Evolutionary conservation across 139 green algal genomes (phyloP).

Genomic region (Mesostigma viride): DNA sequence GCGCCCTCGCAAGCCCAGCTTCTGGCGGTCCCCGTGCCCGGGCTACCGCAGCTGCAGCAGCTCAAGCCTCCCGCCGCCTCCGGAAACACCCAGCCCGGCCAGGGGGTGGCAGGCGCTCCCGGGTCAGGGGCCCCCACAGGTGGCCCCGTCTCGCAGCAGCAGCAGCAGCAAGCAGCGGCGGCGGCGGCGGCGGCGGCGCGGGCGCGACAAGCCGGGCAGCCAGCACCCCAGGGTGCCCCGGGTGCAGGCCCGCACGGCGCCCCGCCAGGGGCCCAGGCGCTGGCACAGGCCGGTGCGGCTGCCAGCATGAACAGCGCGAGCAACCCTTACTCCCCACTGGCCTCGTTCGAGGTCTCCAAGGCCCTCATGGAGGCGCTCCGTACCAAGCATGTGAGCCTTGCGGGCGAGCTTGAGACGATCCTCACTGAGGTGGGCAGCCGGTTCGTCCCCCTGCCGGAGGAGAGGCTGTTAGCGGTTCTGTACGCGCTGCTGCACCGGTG

Average conservation of each 20-base stretch:
- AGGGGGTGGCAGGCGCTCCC: background rate
- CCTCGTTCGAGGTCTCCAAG: too few relatives aligned
- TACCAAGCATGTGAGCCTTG: conserved; percentile 26
- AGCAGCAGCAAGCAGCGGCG: too few relatives aligned
- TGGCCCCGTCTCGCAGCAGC: too few relatives aligned
- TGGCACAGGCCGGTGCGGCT: background rate
- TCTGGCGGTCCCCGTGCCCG: background rate
- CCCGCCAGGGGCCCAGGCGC: too few relatives aligned
- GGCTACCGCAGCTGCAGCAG: background rate
- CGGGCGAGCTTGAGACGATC: conserved; percentile 32
- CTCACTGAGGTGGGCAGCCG: conserved; percentile 52
- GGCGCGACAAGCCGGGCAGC: background rate
- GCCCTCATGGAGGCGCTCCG: conserved; percentile 23
- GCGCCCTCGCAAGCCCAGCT: background rate
- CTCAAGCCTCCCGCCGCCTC: background rate
- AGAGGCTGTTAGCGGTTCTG: conserved; percentile 86
- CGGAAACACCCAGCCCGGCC: background rate
- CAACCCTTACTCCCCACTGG: too few relatives aligned
- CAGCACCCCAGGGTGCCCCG: background rate
- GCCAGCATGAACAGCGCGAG: conserved; percentile 8
- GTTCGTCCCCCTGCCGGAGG: conserved; percentile 76
- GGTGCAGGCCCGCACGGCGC: background rate
- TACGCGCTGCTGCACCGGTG: conserved; percentile 83
- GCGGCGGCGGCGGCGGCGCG: too few relatives aligned
- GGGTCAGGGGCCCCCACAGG: background rate